Conservation (phyloP, 805 yeast genomes). For the Blastobotrys mokoenaii region DNA sequence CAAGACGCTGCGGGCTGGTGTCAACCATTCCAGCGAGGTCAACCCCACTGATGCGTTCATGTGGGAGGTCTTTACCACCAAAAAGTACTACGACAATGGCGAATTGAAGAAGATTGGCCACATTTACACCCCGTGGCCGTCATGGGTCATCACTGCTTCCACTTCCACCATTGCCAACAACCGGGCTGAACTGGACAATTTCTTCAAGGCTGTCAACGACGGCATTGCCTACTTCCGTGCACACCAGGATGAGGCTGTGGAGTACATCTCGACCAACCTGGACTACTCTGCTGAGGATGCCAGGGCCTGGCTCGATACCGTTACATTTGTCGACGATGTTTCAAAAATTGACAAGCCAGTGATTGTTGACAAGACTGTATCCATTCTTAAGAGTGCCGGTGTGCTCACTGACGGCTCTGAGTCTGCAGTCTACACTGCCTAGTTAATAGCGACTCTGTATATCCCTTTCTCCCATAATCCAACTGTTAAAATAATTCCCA, state of each 20-base stretch:
- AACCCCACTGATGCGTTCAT: slow-evolving; percentile 69
- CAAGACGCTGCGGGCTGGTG: slow-evolving; percentile 70
- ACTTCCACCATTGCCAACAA: slow-evolving; percentile 24
- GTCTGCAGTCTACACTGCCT: neutral
- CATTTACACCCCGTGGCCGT: slow-evolving; percentile 94
- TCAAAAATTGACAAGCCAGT: slow-evolving; percentile 40
- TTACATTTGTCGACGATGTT: slow-evolving; percentile 46
- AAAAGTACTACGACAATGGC: slow-evolving; percentile 67
- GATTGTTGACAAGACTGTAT: slow-evolving; percentile 47
- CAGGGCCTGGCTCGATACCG: slow-evolving; percentile 72
- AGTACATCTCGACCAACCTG: slow-evolving; percentile 54
- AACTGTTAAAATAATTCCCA: no score
- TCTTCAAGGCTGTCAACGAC: slow-evolving; percentile 47
- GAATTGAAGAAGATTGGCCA: slow-evolving; percentile 81
- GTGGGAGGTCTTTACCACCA: slow-evolving; percentile 94
- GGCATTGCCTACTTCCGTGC: slow-evolving; percentile 61
- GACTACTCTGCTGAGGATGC: slow-evolving; percentile 78
- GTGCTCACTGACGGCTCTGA: slow-evolving; percentile 33
- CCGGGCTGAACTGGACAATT: slow-evolving; percentile 28
- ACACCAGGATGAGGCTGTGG: slow-evolving; percentile 56
- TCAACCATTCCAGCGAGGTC: slow-evolving; percentile 44
- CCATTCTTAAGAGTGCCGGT: slow-evolving; percentile 54
- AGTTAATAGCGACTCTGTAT: neutral
- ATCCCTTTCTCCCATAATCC: no score
- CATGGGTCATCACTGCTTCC: slow-evolving; percentile 72